Conservation (phyloP, 2,329 filamentous ascomycete genomes). For the Phyllosticta citriasiana region DNA sequence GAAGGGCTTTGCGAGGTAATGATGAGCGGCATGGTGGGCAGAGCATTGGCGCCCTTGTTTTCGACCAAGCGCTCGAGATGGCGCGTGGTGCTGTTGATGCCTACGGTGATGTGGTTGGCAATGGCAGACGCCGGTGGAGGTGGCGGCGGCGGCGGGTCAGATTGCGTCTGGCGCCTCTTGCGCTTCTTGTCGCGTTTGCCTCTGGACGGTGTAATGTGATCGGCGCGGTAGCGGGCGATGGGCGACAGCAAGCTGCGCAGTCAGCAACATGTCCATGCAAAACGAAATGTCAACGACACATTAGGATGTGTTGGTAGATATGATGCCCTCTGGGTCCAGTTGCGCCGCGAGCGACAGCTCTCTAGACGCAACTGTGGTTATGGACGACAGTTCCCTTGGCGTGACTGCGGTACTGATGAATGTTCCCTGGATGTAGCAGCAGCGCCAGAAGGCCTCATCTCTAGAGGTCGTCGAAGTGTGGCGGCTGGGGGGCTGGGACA, state of each 20-base stretch:
- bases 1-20: slow-evolving; percentile 6
- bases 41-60: not conserved
- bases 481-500: not conserved
- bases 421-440: too few species aligned
- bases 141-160: slow-evolving; percentile 9
- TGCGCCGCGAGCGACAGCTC: too few species aligned
- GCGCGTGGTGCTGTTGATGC: slow-evolving; percentile 54
- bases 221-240: slow-evolving; percentile 51
- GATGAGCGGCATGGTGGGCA: slow-evolving; percentile 2
- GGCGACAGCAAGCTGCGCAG: slow-evolving; percentile 50
- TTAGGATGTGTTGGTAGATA: too few species aligned
- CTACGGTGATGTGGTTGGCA: slow-evolving; percentile 49
- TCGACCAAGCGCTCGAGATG: slow-evolving; percentile 39
- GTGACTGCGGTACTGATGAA: too few species aligned
- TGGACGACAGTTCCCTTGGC: too few species aligned
- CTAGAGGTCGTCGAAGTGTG: not conserved
- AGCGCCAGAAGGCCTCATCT: too few species aligned
- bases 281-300: too few species aligned
- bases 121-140: slow-evolving; percentile 40
- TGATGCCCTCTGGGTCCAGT: too few species aligned
- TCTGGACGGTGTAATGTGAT: slow-evolving; percentile 47
- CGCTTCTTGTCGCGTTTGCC: slow-evolving; percentile 50
- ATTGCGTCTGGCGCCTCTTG: slow-evolving; percentile 31
- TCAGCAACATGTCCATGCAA: not conserved
- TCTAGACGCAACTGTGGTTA: too few species aligned